Evolutionary conservation across 2,329 filamentous ascomycete genomes (phyloP).

Genomic region (Nigrospora sphaerica): DNA sequence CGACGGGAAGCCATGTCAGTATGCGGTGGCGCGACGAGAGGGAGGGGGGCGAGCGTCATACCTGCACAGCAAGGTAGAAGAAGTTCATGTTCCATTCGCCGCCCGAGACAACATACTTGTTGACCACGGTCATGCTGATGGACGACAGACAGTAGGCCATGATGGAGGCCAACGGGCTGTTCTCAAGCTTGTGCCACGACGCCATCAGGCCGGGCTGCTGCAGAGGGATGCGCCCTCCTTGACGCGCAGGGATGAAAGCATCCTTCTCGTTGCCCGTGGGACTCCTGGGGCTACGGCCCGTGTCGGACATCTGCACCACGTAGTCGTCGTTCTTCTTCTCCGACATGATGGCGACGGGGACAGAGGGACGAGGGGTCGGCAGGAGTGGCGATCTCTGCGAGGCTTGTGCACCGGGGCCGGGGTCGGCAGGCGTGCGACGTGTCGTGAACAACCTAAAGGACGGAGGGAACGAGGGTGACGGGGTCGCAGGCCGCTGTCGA

Average conservation of each 20-base stretch:
- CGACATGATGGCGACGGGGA: conserved; percentile 57
- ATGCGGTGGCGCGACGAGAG: conserved; percentile 3
- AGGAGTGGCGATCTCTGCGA: no score
- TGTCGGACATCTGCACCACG: conserved; percentile 60
- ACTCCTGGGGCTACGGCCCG: conserved; percentile 31
- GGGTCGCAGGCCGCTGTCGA: no score
- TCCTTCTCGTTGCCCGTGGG: conserved; percentile 45
- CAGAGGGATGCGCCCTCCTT: background rate
- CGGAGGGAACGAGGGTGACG: no score
- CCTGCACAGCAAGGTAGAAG: conserved; percentile 88
- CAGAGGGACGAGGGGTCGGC: no score
- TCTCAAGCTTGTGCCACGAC: conserved; percentile 48
- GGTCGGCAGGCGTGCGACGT: no score
- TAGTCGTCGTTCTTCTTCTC: conserved; percentile 88
- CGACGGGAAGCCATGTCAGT: conserved; percentile 10
- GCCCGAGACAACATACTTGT: conserved; percentile 96
- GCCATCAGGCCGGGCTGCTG: conserved; percentile 21
- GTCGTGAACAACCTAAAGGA: no score
- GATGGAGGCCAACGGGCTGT: conserved; percentile 75
- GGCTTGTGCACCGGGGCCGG: no score
- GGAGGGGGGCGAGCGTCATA: conserved; percentile 36
- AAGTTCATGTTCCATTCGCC: conserved; percentile 92
- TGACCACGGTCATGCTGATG: conserved; percentile 99
- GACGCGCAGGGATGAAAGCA: conserved; percentile 30
- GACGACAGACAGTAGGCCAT: conserved; percentile 88